Base-by-base conservation (phyloP, 1,284 basidiomycete genomes). In the Fomitopsis betulina region DNA sequence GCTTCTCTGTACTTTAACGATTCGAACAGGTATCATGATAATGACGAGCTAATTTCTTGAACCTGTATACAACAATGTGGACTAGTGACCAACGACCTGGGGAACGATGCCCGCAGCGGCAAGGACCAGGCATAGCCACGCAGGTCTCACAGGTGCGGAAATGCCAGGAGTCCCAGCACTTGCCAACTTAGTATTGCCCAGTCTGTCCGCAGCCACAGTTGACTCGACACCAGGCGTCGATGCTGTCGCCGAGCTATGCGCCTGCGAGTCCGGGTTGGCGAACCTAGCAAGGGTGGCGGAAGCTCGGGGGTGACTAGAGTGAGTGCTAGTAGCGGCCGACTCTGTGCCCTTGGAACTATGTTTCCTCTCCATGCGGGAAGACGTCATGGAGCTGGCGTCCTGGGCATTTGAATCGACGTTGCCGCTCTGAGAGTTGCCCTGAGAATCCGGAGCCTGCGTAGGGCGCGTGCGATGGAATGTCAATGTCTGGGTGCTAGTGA, bases 301-400 rank as follows among this genome's bases (percentile, higher is more conserved):
- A n/a, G n/a, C n/a, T n/a, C n/a, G 27, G 65, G 62, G 21, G 63
- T 55, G 57, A 55, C 56, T 9, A 60, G 54, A 13, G 63, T 65
- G 13, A 15, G 53, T 40, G 27, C 45, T 25, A 30, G 45, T 47
- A 15, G 23, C 19, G 5, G 23, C n/a, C 9, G 30, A 10, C 32
- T 25, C 40, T 9, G 51, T 5, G 17, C 39, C 17, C 27, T 45
- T 50, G 23, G 56, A 35, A 21, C 45, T 37, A 13, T 30, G 35
- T 8, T 27, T n/a, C 32, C 43, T 57, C 40, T 39, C 23, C 39
- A 47, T 57, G 51, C 51, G 56, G 13, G 56, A 57, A 21, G 56
- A 53, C 6, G 56, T 13, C 30, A 38, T 21, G 40, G 35, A 35
- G 21, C 33, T 17, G 12, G 40, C 42, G 56, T 53, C 55, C 7